Base-by-base conservation (phyloP, 306 rosid genomes). In the Inga leiocalycina region DNA sequence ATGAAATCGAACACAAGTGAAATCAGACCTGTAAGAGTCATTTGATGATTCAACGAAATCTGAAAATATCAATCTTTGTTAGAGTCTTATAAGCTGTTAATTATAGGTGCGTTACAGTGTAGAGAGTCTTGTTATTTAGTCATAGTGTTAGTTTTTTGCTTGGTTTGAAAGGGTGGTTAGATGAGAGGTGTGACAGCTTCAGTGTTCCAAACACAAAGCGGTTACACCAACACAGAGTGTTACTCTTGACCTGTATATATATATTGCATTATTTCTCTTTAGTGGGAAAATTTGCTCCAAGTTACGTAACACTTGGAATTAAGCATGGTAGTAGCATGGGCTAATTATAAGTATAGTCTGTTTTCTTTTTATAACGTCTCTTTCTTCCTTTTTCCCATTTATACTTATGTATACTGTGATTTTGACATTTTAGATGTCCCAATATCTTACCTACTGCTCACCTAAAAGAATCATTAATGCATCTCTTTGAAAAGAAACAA, bases 181-280 rank as follows among this genome's bases (percentile, higher is more conserved):
- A 82, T 78, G 46, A 75, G 46, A 75, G 82, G 79, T 27, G 82
- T 87, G 85, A 77, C 59, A 77, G 72, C 86, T 88, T 85, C 87
- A 41, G 62, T 57, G 24, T 82, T 85, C 88, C 90, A 72, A 85
- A 85, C 85, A 79, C 49, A 71, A 75, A 77, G 92, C 84, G 88
- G 97, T 91, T 91, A 86, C 93, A 95, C 97, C 98, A 87, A 91
- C 85, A 84, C 81, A 80, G 97, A 92, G 78, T 87, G 88, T 71
- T 87, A 90, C 98, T 78, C 89, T 84, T 83, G 89, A 95, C 97
- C 98, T 89, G 27, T 24, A 68, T 78, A 62, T 78, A 62, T 78
- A 41, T 30, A 30, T 65, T 65, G 15, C 70, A 3, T 65, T 65
- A 30, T 30, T 65, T 32, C 39, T 32, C 16, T 19, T 32, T 5